Percentiles rank a stretch among this genome's conserved stretches.
Conservation (phyloP, 1,139 yeast genomes). For the Protomyces arabidopsidicola region DNA sequence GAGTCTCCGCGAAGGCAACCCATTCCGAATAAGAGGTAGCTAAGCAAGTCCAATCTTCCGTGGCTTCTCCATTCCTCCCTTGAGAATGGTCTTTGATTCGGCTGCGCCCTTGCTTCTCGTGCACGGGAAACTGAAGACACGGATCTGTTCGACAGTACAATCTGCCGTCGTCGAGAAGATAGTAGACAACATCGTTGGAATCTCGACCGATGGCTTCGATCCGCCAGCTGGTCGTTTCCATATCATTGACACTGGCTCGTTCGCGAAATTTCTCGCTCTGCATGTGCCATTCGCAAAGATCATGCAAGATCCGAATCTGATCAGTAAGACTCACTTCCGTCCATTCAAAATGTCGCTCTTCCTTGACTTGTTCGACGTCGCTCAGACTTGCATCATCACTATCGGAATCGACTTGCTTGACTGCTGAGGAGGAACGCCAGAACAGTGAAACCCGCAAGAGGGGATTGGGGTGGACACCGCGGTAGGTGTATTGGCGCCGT, state of each 20-base stretch:
- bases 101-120: not conserved
- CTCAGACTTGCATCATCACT: constrained; percentile 11
- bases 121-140: not conserved
- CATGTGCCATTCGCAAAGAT: constrained; percentile 26
- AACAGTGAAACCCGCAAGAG: constrained; percentile 2
- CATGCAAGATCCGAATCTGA: constrained; percentile 6
- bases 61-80: not conserved
- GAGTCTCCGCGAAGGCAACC: not conserved
- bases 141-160: constrained; percentile 16
- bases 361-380: constrained; percentile 17
- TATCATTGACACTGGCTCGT: constrained; percentile 5
- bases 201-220: constrained; percentile 14
- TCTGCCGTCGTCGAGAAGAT: constrained; percentile 12
- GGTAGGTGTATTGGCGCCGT: constrained; percentile 20
- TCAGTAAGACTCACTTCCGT: not conserved
- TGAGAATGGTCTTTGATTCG: not conserved
- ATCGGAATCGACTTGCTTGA: not conserved
- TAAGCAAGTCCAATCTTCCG: constrained; percentile 19
- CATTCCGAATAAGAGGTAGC: constrained; percentile 12
- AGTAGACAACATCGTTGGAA: constrained; percentile 5
- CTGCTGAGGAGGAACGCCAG: constrained; percentile 10
- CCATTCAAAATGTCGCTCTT: constrained; percentile 1
- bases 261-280: constrained; percentile 20
- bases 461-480: constrained; percentile 16
- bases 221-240: constrained; percentile 19